A percentile compares a stretch with the other conserved stretches of the same genome.
Evolutionary conservation across 2,329 filamentous ascomycete genomes (phyloP).

Genomic region (Aspergillus ruber): DNA sequence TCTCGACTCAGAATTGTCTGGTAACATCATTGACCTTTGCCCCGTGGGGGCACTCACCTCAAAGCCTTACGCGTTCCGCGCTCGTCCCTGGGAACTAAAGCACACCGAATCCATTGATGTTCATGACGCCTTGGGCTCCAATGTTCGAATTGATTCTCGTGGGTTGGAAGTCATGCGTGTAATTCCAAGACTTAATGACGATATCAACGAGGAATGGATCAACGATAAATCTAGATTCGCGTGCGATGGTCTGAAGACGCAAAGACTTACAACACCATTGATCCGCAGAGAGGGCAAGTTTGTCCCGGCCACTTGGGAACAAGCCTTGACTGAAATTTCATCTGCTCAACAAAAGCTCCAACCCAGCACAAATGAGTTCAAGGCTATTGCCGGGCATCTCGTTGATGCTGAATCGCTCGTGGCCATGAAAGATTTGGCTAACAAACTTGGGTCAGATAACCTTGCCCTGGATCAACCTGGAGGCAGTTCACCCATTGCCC

Average conservation of each 20-base stretch:
- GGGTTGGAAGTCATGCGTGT: slow-evolving; percentile 96
- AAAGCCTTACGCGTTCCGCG: slow-evolving; percentile 96
- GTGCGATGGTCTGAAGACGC: slow-evolving; percentile 92
- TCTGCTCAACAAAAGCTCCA: slow-evolving; percentile 71
- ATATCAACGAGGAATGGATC: slow-evolving; percentile 99
- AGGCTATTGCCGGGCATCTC: slow-evolving; percentile 84
- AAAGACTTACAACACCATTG: slow-evolving; percentile 86
- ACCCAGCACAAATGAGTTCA: slow-evolving; percentile 89
- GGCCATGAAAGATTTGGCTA: slow-evolving; percentile 93
- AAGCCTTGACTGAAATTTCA: slow-evolving; percentile 81
- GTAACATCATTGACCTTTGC: slow-evolving; percentile 96
- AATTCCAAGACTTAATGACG: slow-evolving; percentile 86
- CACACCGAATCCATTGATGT: slow-evolving; percentile 95
- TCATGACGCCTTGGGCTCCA: slow-evolving; percentile 84
- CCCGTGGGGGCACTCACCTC: slow-evolving; percentile 94
- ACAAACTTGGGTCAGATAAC: slow-evolving; percentile 94
- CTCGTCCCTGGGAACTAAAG: slow-evolving; percentile 93
- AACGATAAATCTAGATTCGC: slow-evolving; percentile 97
- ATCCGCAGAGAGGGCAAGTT: slow-evolving; percentile 87
- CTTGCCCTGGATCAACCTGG: slow-evolving; percentile 83
- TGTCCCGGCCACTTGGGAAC: slow-evolving; percentile 89
- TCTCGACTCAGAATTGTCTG: slow-evolving; percentile 89
- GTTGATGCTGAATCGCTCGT: slow-evolving; percentile 90
- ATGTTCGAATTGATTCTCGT: slow-evolving; percentile 87
- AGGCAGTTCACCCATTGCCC: slow-evolving; percentile 75